Conservation (phyloP, 2,329 filamentous ascomycete genomes). For the Zymoseptoria crescenta region DNA sequence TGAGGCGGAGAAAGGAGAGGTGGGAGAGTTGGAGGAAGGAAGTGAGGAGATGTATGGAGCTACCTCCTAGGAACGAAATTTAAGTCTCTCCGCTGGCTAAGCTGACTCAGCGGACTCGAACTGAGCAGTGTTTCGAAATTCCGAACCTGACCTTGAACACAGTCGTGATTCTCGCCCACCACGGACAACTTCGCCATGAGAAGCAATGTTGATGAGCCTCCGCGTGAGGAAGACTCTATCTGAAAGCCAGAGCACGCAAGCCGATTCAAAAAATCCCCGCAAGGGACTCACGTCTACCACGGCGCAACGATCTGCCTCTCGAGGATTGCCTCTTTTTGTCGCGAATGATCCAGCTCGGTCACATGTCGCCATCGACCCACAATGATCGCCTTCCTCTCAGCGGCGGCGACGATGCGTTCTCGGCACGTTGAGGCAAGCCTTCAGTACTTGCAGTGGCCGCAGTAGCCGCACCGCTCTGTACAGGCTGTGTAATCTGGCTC, state of each 20-base stretch:
- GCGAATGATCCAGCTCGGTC: background rate
- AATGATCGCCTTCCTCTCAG: background rate
- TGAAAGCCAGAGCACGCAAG: no score
- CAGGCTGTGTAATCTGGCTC: conserved; percentile 13
- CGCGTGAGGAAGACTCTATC: no score
- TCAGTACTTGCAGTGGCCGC: conserved; percentile 5
- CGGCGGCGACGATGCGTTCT: background rate
- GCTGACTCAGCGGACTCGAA: no score
- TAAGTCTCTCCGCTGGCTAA: no score
- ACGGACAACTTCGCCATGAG: background rate
- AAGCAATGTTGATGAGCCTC: background rate
- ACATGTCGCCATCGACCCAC: background rate
- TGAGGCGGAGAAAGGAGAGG: no score
- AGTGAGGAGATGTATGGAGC: no score
- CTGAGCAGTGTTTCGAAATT: background rate
- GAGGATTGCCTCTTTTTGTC: background rate
- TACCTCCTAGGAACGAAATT: no score
- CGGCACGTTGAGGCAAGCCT: background rate
- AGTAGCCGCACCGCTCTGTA: conserved; percentile 9
- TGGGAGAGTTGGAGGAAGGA: no score
- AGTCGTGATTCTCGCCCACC: background rate
- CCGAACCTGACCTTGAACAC: background rate
- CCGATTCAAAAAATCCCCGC: background rate
- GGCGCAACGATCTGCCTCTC: background rate
- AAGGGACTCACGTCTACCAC: background rate